These are phyloP conservation scores for Mrakia gelida DNA, from an alignment of 768 basidiomycete genomes.

Conservation along the genomic window DNA sequence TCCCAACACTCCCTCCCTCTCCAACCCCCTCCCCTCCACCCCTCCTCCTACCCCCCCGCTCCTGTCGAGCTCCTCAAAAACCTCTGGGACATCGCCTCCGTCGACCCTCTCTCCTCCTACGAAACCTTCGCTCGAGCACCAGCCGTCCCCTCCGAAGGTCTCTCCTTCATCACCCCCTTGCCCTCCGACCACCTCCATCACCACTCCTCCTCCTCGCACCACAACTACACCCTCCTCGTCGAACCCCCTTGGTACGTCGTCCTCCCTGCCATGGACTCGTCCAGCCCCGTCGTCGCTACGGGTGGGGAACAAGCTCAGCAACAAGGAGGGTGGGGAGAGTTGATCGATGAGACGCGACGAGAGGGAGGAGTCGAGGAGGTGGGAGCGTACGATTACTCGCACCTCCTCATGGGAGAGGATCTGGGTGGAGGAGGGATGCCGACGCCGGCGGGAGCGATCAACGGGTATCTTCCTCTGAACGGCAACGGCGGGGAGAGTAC, in stretches of 20 bases:
- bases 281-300: not conserved
- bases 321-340: not conserved
- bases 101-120: slow-evolving; percentile 14
- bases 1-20: not conserved
- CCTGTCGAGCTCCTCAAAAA: not conserved
- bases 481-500: too few relatives aligned
- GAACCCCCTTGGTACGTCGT: not conserved
- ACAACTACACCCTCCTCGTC: not conserved
- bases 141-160: slow-evolving; percentile 6
- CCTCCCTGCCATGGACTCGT: not conserved
- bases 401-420: too few relatives aligned
- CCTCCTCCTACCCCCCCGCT: not conserved
- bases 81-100: slow-evolving; percentile 26
- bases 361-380: too few relatives aligned
- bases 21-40: not conserved
- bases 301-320: not conserved
- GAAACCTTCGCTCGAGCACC: slow-evolving; percentile 10
- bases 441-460: not conserved
- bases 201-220: not conserved
- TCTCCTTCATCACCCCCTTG: slow-evolving; percentile 9
- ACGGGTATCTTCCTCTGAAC: not conserved
- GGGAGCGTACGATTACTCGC: too few relatives aligned
- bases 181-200: not conserved
- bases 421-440: too few relatives aligned
- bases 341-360: too few relatives aligned